Base-by-base conservation (phyloP, 441 rosid genomes). In the Pelargonium fulgidum region DNA sequence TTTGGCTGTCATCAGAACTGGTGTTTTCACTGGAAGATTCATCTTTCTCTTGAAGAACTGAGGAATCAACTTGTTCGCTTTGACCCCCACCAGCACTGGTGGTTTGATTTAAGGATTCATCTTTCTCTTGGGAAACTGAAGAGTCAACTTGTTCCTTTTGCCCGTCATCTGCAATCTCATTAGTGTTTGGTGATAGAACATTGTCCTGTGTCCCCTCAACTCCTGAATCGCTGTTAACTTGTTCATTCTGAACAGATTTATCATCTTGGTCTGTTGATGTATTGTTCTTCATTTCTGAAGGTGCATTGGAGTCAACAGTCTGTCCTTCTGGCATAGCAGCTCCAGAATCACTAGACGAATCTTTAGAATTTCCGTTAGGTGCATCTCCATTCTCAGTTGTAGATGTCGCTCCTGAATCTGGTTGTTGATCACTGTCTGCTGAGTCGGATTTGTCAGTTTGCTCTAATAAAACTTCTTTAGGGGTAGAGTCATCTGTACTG, bases 371-470 rank as follows among this genome's bases (percentile, higher is more conserved):
- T 76, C 70, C 79, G 68, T 78, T 71, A 33, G 61, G 67, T 56
- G 77, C 80, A 67, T 72, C 85, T 62, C 72, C 75, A 67, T 63
- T 76, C 62, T 82, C 78, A 2, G 81, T 81, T 45, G 79, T 44
- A 71, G 86, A 74, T 42, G 74, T 73, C 59, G 72, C 80, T 48
- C 73, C 79, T 75, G 81, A 68, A 77, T 76, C 85, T 36, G 87
- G 79, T 68, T 79, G 84, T 66, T 80, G 78, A 69, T 77, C 80
- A 47, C 76, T 68, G 41, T 80, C 76, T 75, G 67, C 89, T 1
- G 79, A 78, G 50, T 76, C 80, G 7, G 78, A 72, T 72, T 78
- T 81, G 82, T 81, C 88, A n/a, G 77, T 64, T 69, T 79, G 82
- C 47, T 67, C 77, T 26, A 13, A 77, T 36, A 42, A 66, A 79